phyloP scores from a whole-genome alignment of 73 alveolate species.

The Tetrahymena elliotti region DNA sequence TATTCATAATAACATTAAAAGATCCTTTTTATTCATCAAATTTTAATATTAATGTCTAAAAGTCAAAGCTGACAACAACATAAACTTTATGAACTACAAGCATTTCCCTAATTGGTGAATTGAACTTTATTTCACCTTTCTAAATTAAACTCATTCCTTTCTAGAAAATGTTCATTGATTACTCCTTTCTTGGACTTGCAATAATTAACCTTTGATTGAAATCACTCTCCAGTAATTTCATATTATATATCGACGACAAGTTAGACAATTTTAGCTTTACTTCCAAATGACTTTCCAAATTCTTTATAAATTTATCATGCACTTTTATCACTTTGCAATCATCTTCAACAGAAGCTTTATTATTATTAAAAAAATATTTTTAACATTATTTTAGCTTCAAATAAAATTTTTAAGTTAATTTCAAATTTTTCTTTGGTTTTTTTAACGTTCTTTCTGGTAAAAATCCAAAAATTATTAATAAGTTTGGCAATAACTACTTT shows the following conservation, averaged over 20 bases:
- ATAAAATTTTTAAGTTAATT: too few relatives aligned
- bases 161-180: neutral
- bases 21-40: neutral
- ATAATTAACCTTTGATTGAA: neutral
- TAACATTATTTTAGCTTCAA: too few relatives aligned
- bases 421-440: too few relatives aligned
- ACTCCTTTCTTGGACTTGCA: neutral
- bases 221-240: neutral
- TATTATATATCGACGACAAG: neutral
- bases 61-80: neutral
- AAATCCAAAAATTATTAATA: too few relatives aligned
- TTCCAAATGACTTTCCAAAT: neutral
- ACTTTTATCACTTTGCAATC: neutral
- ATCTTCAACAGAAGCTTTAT: neutral
- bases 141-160: neutral
- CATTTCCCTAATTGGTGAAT: neutral
- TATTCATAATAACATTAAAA: neutral
- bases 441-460: too few relatives aligned
- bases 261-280: neutral
- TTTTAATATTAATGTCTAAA: neutral
- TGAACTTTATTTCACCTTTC: neutral
- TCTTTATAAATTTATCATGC: neutral
- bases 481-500: too few relatives aligned
- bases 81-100: neutral
- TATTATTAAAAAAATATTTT: too few relatives aligned